phyloP scores from a whole-genome alignment of 768 basidiomycete genomes.

The Naganishia vaughanmartiniae region DNA sequence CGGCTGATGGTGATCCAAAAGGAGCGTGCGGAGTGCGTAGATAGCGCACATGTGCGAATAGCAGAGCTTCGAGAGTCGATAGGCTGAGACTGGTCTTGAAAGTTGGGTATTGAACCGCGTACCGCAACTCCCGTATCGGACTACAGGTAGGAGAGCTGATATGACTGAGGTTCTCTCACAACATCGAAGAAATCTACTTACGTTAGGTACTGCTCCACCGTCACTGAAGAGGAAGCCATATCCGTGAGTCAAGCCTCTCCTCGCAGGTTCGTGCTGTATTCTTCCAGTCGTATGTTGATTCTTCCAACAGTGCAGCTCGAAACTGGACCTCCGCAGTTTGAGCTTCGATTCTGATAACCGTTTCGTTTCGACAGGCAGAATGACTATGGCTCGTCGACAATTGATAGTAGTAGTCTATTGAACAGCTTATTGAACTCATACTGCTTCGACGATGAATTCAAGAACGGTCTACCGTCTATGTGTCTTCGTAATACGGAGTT shows the following conservation, averaged over 20 bases:
- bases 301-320: not conserved
- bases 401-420: not conserved
- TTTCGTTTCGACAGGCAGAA: not conserved
- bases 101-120: constrained; percentile 23
- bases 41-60: constrained; percentile 24
- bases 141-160: not conserved
- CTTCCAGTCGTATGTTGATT: not conserved
- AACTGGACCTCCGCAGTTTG: not conserved
- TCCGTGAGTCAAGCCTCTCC: not conserved
- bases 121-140: constrained; percentile 27
- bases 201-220: constrained; percentile 23
- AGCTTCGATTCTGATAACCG: not conserved
- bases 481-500: constrained; percentile 1
- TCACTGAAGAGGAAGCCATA: constrained; percentile 11
- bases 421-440: not conserved
- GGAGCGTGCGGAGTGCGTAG: constrained; percentile 16
- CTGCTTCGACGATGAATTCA: not conserved
- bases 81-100: constrained; percentile 12
- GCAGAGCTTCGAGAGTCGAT: constrained; percentile 5
- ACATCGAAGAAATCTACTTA: not conserved
- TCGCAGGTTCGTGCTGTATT: not conserved
- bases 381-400: not conserved
- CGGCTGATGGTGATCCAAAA: constrained; percentile 22
- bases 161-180: not conserved
- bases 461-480: too few species aligned